Evolutionary conservation across 164 flowering plant species (phyloP).

Genomic region (Litsea cubeba): DNA sequence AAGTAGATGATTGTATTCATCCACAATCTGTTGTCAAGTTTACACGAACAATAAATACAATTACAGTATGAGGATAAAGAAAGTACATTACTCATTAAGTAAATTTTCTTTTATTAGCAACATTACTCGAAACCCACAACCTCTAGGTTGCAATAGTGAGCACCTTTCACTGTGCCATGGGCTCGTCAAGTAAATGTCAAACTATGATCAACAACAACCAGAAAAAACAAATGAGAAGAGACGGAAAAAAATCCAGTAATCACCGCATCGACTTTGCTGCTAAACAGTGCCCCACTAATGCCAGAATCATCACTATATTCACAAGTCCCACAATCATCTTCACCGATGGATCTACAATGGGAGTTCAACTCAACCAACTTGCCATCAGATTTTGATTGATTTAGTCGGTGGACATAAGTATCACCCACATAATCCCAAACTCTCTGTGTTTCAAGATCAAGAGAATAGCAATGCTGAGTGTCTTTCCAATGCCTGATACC

Average conservation of each 20-base stretch:
- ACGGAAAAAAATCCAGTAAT: slow-evolving; percentile 3
- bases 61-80: neutral
- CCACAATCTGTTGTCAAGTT: slow-evolving; percentile 49
- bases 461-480: slow-evolving; percentile 81
- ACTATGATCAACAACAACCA: neutral
- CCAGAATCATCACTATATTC: slow-evolving; percentile 66
- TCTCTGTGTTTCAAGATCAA: slow-evolving; percentile 70
- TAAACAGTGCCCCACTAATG: slow-evolving; percentile 53
- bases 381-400: slow-evolving; percentile 81
- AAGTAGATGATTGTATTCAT: slow-evolving; percentile 82
- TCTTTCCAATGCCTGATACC: slow-evolving; percentile 83
- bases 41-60: neutral
- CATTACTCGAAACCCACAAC: neutral
- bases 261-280: slow-evolving; percentile 88
- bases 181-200: too few species aligned
- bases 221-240: neutral
- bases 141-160: too few species aligned
- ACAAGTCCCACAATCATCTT: slow-evolving; percentile 52
- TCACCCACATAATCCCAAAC: slow-evolving; percentile 99
- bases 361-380: slow-evolving; percentile 47
- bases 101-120: neutral
- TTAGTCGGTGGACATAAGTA: slow-evolving; percentile 77
- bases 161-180: too few species aligned
- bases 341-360: slow-evolving; percentile 44
- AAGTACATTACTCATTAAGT: neutral